Base-by-base conservation (phyloP, 495 filamentous ascomycete species). In the Apodospora peruviana region DNA sequence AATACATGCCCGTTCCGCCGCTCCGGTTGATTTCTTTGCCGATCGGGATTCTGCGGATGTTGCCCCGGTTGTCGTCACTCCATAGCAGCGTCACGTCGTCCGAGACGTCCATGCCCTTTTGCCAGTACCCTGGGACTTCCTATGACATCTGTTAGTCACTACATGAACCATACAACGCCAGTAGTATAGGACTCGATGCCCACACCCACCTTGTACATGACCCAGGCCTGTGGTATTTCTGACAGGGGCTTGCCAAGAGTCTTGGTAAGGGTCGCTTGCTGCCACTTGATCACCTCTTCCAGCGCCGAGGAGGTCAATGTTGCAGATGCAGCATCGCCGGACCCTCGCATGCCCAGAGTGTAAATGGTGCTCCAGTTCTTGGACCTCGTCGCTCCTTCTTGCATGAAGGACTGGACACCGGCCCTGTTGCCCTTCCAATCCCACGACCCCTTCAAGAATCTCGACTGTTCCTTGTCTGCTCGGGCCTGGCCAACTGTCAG, bases 1-100 rank as follows among this genome's bases (percentile, higher is more conserved):
- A 86, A 56, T 86, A 86, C 36, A 85, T 75, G 18, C 83, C 81
- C 29, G 81, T 75, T 7, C 83, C 80, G 7, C 79, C 80, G 17
- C 58, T 45, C 36, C 83, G 62, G 16, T 50, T 59, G 0, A 65
- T 75, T 55, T 86, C 83, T 45, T 77, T 73, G 2, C 53, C 73
- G 18, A 79, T 58, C 1, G 84, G 84, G 19, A 86, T 67, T 18
- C 81, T 67, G 20, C 76, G 73, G 39, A 82, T 70, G 60, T 84
- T 82, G 12, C 81, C 80, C 58, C 74, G 78, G 56, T 85, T 87
- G 58, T 87, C 83, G 55, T 87, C 83, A 1, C 80, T 73, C 71
- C 79, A 87, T 4, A 86, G 62, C 5, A 87, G 60, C 0, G 81
- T 86, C 35, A 87, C 73, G 57, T 85, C 74, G 35, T 87, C 82